Evolutionary conservation across 345 rosid genomes (phyloP).

Genomic region (Citrus australasica): DNA sequence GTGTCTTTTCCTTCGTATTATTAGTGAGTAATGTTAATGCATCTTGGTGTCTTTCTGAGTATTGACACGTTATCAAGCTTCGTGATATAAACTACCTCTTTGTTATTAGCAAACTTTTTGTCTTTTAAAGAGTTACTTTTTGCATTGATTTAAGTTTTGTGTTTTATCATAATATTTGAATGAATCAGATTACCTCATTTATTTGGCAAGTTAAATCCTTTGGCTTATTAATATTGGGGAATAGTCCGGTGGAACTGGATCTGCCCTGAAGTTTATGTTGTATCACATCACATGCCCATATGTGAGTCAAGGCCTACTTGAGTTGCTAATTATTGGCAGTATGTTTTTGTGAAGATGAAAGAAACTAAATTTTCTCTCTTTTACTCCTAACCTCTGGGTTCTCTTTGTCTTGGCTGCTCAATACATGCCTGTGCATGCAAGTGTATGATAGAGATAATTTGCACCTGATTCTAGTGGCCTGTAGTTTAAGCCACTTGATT

Average conservation of each 20-base stretch:
- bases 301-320: neutral
- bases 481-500: neutral
- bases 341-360: neutral
- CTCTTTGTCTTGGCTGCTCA: neutral
- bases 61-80: neutral
- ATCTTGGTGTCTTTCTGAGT: neutral
- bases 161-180: neutral
- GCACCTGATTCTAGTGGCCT: neutral
- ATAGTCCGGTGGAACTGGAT: neutral
- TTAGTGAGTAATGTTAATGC: neutral
- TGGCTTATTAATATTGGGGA: neutral
- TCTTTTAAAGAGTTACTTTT: neutral
- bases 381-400: neutral
- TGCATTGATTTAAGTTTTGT: neutral
- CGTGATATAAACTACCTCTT: neutral
- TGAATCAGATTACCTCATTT: neutral
- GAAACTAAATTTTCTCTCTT: neutral
- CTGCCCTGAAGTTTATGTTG: neutral
- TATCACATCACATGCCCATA: too few species aligned
- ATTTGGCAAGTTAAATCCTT: neutral
- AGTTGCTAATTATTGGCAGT: neutral
- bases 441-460: neutral
- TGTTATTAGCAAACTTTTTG: neutral
- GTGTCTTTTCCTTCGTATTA: neutral
- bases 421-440: neutral